Percentiles rank a stretch among this genome's conserved stretches.
phyloP scores from a whole-genome alignment of 208 protist species.

The Leishmania mexicana region DNA sequence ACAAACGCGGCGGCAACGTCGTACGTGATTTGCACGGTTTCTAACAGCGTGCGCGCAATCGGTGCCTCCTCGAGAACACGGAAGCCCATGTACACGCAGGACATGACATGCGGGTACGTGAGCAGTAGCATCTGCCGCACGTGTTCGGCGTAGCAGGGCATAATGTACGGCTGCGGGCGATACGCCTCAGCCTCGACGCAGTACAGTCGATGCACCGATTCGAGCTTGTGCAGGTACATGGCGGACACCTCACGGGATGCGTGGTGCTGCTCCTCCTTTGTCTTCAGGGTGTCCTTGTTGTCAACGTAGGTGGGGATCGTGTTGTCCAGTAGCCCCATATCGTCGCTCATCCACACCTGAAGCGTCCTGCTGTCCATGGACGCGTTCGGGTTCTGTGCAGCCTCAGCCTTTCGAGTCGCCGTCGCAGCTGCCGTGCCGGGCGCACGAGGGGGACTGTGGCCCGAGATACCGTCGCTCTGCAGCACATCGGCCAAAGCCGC shows the following conservation, averaged over 20 bases:
- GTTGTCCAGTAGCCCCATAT: slow-evolving; percentile 45
- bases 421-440: background rate
- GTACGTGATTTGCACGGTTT: slow-evolving; percentile 64
- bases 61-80: slow-evolving; percentile 71
- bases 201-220: slow-evolving; percentile 61
- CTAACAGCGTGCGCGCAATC: slow-evolving; percentile 53
- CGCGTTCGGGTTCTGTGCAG: slow-evolving; percentile 8
- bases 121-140: slow-evolving; percentile 76
- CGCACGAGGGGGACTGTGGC: slow-evolving; percentile 15
- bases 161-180: slow-evolving; percentile 67
- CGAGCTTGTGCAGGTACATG: slow-evolving; percentile 54
- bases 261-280: slow-evolving; percentile 60
- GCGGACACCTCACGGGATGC: slow-evolving; percentile 49
- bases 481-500: slow-evolving; percentile 3
- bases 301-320: slow-evolving; percentile 48
- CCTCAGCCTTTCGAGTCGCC: slow-evolving; percentile 3
- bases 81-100: slow-evolving; percentile 73
- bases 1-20: slow-evolving; percentile 78
- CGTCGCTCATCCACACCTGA: slow-evolving; percentile 34
- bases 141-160: slow-evolving; percentile 86
- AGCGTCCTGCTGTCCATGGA: slow-evolving; percentile 20
- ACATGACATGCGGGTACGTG: slow-evolving; percentile 68
- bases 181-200: slow-evolving; percentile 44
- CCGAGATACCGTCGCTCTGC: slow-evolving; percentile 9
- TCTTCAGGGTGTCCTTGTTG: slow-evolving; percentile 42